These are phyloP conservation scores for Hypoxylon lenormandii DNA, from an alignment of 495 filamentous ascomycete genomes.

Conservation along the genomic window DNA sequence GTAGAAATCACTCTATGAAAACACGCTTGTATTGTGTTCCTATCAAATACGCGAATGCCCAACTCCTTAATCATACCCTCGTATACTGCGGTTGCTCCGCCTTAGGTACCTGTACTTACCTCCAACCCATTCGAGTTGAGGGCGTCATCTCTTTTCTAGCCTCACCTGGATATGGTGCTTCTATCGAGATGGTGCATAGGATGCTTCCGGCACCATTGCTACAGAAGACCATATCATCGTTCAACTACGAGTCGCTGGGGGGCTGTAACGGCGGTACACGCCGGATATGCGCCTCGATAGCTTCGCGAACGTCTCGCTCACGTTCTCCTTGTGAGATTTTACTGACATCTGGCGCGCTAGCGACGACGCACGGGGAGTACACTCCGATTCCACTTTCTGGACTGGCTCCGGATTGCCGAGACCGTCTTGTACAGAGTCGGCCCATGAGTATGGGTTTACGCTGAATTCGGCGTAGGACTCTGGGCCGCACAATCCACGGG, in stretches of 20 bases:
- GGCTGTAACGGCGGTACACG: constrained; percentile 3
- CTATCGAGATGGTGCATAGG: too few species aligned
- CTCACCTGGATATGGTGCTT: too few species aligned
- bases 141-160: too few species aligned
- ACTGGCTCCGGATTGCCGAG: neutral
- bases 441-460: constrained; percentile 17
- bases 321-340: neutral
- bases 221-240: neutral
- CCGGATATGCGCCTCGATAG: neutral
- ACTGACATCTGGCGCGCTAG: neutral
- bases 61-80: too few species aligned
- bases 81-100: too few species aligned
- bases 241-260: neutral
- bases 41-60: too few species aligned
- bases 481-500: constrained; percentile 12
- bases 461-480: constrained; percentile 10
- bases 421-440: neutral
- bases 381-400: neutral
- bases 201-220: too few species aligned
- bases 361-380: neutral
- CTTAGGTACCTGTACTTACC: too few species aligned
- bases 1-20: too few species aligned
- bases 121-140: too few species aligned
- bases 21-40: too few species aligned
- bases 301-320: neutral